Conservation (phyloP, 1,139 yeast genomes). For the Neolecta irregularis region DNA sequence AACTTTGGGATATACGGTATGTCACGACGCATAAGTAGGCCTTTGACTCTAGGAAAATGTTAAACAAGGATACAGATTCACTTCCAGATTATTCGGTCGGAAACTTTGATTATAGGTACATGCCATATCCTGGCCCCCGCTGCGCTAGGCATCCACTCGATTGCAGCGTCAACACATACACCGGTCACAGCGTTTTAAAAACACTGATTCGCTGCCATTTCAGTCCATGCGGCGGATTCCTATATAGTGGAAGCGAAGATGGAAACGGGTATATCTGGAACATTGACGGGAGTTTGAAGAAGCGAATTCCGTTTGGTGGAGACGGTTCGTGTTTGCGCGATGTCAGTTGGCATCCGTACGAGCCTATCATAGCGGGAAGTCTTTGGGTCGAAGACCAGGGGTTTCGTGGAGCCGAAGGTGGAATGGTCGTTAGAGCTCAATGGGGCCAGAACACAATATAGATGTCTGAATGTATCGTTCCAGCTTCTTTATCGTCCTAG, state of each 20-base stretch:
- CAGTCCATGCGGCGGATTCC: constrained; percentile 22
- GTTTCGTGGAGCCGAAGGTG: no score
- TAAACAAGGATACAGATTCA: constrained; percentile 7
- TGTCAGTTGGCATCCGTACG: constrained; percentile 18
- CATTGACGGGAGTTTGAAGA: constrained; percentile 20
- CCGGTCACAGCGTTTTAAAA: constrained; percentile 22
- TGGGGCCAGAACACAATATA: no score
- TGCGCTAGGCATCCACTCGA: constrained; percentile 20
- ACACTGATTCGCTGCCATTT: constrained; percentile 24
- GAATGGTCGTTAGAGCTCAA: no score
- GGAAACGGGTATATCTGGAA: constrained; percentile 23
- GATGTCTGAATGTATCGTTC: no score
- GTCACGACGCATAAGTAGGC: constrained; percentile 15
- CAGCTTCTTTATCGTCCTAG: no score
- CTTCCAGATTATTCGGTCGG: constrained; percentile 10
- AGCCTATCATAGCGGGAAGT: constrained; percentile 16
- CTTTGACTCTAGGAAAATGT: no score
- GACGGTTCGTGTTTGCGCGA: constrained; percentile 16
- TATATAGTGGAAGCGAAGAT: constrained; percentile 24
- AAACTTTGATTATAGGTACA: constrained; percentile 21
- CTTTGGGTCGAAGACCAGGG: constrained; percentile 16
- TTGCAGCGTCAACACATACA: constrained; percentile 22
- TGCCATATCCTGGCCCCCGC: constrained; percentile 18
- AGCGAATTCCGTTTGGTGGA: constrained; percentile 12
- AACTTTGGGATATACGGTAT: constrained; percentile 24